phyloP scores from a whole-genome alignment of 768 basidiomycete species.

The Crepidotus variabilis region DNA sequence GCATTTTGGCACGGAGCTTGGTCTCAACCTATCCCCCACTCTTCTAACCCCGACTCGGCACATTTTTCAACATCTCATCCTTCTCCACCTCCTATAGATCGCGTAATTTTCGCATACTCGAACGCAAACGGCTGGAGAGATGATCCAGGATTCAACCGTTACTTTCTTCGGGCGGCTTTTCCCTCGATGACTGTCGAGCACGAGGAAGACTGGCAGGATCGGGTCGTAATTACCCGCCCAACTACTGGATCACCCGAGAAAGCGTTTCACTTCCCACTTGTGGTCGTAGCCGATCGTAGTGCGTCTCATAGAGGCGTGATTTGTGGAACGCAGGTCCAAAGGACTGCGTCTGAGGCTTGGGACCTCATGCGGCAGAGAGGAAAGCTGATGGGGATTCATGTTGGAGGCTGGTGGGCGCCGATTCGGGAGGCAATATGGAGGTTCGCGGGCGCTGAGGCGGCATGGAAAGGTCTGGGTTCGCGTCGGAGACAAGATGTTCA shows the following conservation, averaged over 20 bases:
- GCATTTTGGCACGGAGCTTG: conserved; percentile 67
- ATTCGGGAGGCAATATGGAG: conserved; percentile 60
- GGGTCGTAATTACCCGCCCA: conserved; percentile 31
- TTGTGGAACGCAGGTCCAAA: conserved; percentile 63
- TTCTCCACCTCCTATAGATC: conserved; percentile 52
- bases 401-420: conserved; percentile 78
- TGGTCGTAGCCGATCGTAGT: conserved; percentile 70
- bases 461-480: conserved; percentile 3
- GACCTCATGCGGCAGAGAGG: conserved; percentile 40
- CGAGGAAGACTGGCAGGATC: conserved; percentile 69
- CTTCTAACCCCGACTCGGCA: conserved; percentile 8
- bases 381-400: conserved; percentile 34
- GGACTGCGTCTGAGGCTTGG: conserved; percentile 70
- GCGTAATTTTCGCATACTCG: conserved; percentile 69
- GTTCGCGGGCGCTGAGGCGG: conserved; percentile 48
- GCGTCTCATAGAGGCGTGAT: conserved; percentile 67
- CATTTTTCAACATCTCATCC: conserved; percentile 17
- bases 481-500: conserved; percentile 1
- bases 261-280: conserved; percentile 69
- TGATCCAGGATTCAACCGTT: conserved; percentile 69
- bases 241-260: conserved; percentile 19
- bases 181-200: conserved; percentile 69
- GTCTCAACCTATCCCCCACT: conserved; percentile 14
- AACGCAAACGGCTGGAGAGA: conserved; percentile 69
- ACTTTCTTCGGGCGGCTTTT: conserved; percentile 71